phyloP scores from a whole-genome alignment of 169 alveolate genomes.

The Cardiosporidium cionae region DNA sequence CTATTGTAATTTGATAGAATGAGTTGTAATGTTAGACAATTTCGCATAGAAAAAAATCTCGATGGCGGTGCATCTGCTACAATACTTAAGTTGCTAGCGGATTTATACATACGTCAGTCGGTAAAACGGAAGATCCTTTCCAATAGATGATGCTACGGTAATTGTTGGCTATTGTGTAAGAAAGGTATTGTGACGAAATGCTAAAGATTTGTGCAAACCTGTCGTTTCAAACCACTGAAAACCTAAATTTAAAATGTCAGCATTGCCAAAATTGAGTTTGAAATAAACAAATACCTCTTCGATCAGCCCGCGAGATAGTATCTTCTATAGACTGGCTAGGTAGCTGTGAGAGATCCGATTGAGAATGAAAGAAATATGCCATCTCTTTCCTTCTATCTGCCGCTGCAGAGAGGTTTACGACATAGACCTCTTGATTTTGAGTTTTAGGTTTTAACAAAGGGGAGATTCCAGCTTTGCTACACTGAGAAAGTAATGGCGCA shows the following conservation, averaged over 20 bases:
- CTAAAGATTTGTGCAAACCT: neutral
- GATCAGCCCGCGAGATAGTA: no score
- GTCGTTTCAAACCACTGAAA: neutral
- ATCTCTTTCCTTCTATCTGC: neutral
- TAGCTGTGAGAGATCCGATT: no score
- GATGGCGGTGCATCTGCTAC: no score
- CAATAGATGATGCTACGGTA: neutral
- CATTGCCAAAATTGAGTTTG: no score
- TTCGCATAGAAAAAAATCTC: no score
- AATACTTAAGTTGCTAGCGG: no score
- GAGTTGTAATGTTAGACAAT: no score
- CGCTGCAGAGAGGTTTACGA: neutral
- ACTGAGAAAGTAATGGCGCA: no score
- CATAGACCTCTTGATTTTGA: neutral
- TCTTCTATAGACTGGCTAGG: no score
- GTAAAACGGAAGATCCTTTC: neutral
- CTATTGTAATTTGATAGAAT: no score
- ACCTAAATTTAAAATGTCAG: neutral
- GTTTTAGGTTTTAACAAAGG: neutral
- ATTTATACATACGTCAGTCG: neutral
- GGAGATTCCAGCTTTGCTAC: neutral
- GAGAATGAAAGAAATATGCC: neutral
- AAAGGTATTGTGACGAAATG: neutral
- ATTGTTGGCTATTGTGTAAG: no score
- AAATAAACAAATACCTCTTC: no score